phyloP scores from a whole-genome alignment of 768 basidiomycete genomes.

The Hebeloma cylindrosporum region DNA sequence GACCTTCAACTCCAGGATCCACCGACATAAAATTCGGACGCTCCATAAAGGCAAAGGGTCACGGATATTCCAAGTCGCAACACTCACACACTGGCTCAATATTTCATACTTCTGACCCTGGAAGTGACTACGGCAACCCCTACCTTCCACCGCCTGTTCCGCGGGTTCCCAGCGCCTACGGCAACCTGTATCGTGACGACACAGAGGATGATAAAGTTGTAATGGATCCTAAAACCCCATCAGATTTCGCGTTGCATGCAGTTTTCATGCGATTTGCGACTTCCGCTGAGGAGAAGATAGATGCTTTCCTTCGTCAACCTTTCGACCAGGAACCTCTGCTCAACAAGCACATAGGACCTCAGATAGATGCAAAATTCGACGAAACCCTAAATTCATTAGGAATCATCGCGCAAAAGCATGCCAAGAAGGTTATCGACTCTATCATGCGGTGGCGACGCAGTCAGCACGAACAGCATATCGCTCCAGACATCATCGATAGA shows the following conservation, averaged over 20 bases:
- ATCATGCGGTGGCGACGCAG: conserved; percentile 85
- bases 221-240: conserved; percentile 77
- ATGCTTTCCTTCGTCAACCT: conserved; percentile 64
- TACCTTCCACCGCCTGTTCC: conserved; percentile 72
- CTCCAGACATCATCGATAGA: conserved; percentile 49
- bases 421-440: conserved; percentile 82
- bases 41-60: conserved; percentile 51
- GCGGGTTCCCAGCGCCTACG: conserved; percentile 65
- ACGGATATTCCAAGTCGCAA: conserved; percentile 65
- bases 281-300: conserved; percentile 78
- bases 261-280: conserved; percentile 86
- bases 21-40: conserved; percentile 49
- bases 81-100: conserved; percentile 78
- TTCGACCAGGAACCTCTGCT: conserved; percentile 70
- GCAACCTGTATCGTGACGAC: conserved; percentile 47
- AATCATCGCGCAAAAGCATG: conserved; percentile 80
- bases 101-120: conserved; percentile 67
- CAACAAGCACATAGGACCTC: conserved; percentile 64
- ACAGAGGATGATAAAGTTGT: conserved; percentile 68
- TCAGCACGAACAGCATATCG: conserved; percentile 65
- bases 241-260: conserved; percentile 86
- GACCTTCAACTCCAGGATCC: conserved; percentile 43
- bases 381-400: conserved; percentile 82
- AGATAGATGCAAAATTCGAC: conserved; percentile 79
- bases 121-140: conserved; percentile 63